Evolutionary conservation across 768 basidiomycete genomes (phyloP), one percentile per base, ranked within the genome.

Genomic region (Lactifluus hygrophoroides): DNA sequence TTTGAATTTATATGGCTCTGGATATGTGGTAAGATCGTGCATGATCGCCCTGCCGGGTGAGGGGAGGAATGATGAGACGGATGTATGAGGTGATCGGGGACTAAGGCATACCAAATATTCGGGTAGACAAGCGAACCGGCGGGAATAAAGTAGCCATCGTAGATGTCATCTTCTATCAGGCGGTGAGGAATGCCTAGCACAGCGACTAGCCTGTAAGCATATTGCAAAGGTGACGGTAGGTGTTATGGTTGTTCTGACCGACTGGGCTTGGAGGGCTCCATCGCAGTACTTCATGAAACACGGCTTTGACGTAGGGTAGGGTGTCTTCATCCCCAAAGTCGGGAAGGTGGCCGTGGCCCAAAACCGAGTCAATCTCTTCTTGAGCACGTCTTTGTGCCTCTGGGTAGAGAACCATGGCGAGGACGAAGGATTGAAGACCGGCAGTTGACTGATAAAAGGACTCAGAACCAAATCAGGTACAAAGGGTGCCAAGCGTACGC

Each of bases 341-440:
- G 2, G 56, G 52, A 19, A 58, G 48, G 51, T 44, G 43, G 23
- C 23, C 56, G 4, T 34, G 47, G 43, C 52, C 56, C 25, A 57
- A 42, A 3, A 57, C 49, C 3, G 52, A 51, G 59, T 73, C 70
- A 5, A 72, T 62, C 58, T 71, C 72, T 49, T 53, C 66, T 50
- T 70, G 73, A n/a, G n/a, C n/a, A n/a, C n/a, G n/a, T n/a, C n/a
- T n/a, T n/a, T n/a, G n/a, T n/a, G n/a, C n/a, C n/a, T n/a, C n/a
- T n/a, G n/a, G n/a, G n/a, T n/a, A n/a, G n/a, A n/a, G n/a, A n/a
- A n/a, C n/a, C n/a, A n/a, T n/a, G n/a, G n/a, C n/a, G n/a, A n/a
- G n/a, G n/a, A n/a, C n/a, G n/a, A n/a, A n/a, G n/a, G n/a, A n/a
- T n/a, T n/a, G n/a, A n/a, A n/a, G n/a, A n/a, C n/a, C n/a, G 3